Conservation (phyloP, 805 yeast species). For the Barnettozyma wickerhamii region DNA sequence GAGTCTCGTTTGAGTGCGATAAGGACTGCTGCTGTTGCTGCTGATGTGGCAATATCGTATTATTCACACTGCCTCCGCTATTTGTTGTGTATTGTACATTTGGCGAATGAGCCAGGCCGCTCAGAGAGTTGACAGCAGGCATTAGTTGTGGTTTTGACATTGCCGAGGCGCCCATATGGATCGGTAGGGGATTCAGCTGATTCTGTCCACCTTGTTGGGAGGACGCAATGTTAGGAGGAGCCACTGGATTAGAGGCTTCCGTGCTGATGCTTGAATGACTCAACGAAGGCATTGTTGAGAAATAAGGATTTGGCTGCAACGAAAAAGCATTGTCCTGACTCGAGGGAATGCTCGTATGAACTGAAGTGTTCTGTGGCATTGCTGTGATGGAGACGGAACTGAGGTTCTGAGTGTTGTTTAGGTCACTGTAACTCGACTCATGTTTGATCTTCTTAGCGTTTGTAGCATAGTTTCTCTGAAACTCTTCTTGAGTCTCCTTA, state of each 20-base stretch:
- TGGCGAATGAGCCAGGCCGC: neutral
- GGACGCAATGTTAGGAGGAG: neutral
- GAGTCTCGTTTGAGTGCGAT: too few species aligned
- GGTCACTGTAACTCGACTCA: neutral
- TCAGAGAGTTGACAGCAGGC: neutral
- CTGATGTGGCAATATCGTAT: too few species aligned
- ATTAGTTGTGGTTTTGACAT: neutral
- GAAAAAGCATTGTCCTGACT: slow-evolving; percentile 7
- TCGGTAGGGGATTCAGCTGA: neutral
- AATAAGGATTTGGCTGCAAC: slow-evolving; percentile 7
- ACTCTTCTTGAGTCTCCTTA: slow-evolving; percentile 14
- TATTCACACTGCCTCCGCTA: too few species aligned
- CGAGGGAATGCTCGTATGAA: too few species aligned
- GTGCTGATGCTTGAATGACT: neutral
- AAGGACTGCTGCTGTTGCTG: slow-evolving; percentile 2
- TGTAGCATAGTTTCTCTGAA: neutral
- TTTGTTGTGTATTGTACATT: too few species aligned
- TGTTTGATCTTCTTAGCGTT: neutral
- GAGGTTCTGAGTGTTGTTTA: neutral
- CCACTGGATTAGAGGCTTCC: neutral
- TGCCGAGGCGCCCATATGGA: neutral
- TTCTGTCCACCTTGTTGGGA: neutral
- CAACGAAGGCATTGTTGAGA: slow-evolving; percentile 2
- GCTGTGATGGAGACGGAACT: too few species aligned
- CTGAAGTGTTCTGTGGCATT: too few species aligned